A percentile compares a stretch with the other conserved stretches of the same genome.
Conservation (phyloP, 2,329 filamentous ascomycete genomes). For the Diaporthe sp. region DNA sequence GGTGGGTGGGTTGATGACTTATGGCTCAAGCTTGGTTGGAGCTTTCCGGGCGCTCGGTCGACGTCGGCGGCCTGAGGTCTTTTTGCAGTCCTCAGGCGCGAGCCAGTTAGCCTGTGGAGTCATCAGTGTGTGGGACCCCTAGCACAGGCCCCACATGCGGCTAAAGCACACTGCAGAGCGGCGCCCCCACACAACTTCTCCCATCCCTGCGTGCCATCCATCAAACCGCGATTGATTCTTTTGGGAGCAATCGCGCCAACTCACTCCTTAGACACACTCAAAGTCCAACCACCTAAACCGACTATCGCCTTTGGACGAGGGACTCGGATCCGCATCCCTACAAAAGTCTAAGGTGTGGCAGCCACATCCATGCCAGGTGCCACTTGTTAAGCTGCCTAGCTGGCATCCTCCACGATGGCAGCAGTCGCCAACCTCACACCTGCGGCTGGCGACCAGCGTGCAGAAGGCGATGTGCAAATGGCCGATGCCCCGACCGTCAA, state of each 20-base stretch:
- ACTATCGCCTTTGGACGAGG: neutral
- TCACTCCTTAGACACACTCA: neutral
- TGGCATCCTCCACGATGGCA: constrained; percentile 37
- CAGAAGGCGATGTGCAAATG: constrained; percentile 55
- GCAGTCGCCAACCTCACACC: constrained; percentile 33
- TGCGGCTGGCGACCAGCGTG: constrained; percentile 27
- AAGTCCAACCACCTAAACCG: neutral
- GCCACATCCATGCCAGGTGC: neutral
- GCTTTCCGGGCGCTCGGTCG: constrained; percentile 32
- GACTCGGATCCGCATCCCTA: neutral
- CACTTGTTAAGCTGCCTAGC: constrained; percentile 20
- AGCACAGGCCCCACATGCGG: constrained; percentile 40
- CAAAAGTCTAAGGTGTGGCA: neutral
- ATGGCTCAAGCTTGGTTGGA: constrained; percentile 37
- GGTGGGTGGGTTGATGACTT: constrained; percentile 32
- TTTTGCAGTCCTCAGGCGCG: constrained; percentile 33
- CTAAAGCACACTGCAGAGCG: constrained; percentile 32
- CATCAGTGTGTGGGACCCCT: neutral
- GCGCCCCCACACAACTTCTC: constrained; percentile 23
- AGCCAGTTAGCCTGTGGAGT: constrained; percentile 5
- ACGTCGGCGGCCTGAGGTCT: constrained; percentile 41
- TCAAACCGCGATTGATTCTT: constrained; percentile 28
- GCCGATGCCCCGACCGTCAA: constrained; percentile 67
- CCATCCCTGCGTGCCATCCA: constrained; percentile 37
- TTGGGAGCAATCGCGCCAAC: neutral